Evolutionary conservation across 441 rosid genomes (phyloP).

Genomic region (Euphorbia schlechtendalii): DNA sequence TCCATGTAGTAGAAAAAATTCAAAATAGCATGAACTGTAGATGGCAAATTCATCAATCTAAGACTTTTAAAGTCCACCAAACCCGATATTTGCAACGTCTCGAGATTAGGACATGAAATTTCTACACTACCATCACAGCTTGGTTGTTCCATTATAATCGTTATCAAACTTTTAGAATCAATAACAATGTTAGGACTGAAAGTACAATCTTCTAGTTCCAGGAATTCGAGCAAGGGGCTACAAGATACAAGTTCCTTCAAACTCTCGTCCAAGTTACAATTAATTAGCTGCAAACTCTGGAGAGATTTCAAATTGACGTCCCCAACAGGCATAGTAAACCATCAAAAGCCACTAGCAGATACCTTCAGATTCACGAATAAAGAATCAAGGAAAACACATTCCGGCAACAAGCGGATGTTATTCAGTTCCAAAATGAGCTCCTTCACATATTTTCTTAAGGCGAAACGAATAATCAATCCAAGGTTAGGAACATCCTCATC

Average conservation of each 20-base stretch:
- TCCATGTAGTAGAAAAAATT: not conserved
- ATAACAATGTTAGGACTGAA: not conserved
- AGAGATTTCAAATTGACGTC: not conserved
- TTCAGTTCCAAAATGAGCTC: not conserved
- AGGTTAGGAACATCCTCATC: not conserved
- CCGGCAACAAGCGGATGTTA: not conserved
- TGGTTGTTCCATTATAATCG: not conserved
- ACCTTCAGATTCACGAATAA: not conserved
- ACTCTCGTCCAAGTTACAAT: not conserved
- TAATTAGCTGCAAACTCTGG: not conserved
- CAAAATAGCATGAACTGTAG: not conserved
- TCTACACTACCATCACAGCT: not conserved
- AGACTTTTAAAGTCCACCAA: not conserved
- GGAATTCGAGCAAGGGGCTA: not conserved
- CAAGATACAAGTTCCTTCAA: not conserved
- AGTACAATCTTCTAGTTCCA: not conserved
- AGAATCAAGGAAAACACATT: not conserved
- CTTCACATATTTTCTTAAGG: not conserved
- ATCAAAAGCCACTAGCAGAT: not conserved
- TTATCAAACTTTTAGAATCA: not conserved
- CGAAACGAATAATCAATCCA: not conserved
- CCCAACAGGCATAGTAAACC: not conserved
- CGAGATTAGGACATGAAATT: not conserved
- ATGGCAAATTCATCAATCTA: not conserved
- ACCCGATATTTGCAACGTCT: not conserved